Base-by-base conservation (phyloP, 1,284 basidiomycete genomes). In the Pseudozyma sp. region DNA sequence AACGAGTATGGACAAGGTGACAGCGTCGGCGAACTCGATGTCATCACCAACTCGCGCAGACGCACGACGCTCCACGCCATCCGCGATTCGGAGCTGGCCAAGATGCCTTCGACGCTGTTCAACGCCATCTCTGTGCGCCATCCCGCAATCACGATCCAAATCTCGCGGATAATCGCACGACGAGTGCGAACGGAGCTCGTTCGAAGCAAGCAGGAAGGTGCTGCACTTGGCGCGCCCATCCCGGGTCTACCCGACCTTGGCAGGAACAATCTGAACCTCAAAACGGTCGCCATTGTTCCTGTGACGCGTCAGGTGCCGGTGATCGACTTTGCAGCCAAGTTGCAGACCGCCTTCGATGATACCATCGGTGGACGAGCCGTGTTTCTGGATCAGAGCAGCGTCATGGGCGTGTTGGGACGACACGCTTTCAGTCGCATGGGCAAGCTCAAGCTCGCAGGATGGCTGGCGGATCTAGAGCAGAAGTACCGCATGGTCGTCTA, bases 91-190 rank as follows among this genome's bases (percentile, higher is more conserved):
- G 97, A 99, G 84, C 88, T 99, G n/a, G 97, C 95, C 46, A 88
- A 94, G 48, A 97, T 99, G 91, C 97, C 96, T 0, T 91, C 94
- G 81, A 97, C 96, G 0, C 87, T 99, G 14, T 99, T 99, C 87
- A 98, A 99, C 84, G 96, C 96, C 0, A 96, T 87, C 55, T 85
- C 85, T 57, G 70, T 81, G 55, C 92, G 94, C 58, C 97, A 98
- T 85, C 96, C 97, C 7, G 91, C 92, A 67, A 95, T 95, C 7
- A 98, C 97, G 31, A 91, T 97, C 37, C 94, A 97, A 89, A 94
- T 99, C 49, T 87, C 97, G 47, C 90, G 92, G 19, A 92, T 94
- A 86, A 98, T 99, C 74, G 97, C 96, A 5, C 91, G 92, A 19
- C 90, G 96, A 45, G 93, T 99, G 3, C 88, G 94, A 54, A 89